A percentile compares a stretch with the other conserved stretches of the same genome.
Evolutionary conservation across 192 early-diverging fungal genomes (phyloP).

Genomic region (Spinellus fusiger): DNA sequence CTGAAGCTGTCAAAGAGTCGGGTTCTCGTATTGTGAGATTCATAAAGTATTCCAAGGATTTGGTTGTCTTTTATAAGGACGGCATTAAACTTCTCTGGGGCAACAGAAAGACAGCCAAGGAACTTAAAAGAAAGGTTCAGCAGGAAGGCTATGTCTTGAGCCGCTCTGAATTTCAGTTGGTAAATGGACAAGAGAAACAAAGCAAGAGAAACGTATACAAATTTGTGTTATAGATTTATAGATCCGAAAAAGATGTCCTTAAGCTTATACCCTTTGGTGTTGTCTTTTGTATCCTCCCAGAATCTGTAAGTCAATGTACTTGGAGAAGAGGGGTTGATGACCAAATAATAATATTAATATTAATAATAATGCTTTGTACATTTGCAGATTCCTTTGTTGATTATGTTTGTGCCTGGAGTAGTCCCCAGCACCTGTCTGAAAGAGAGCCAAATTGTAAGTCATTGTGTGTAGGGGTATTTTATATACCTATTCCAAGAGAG

Average conservation of each 20-base stretch:
- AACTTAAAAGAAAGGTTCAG: slow-evolving; percentile 25
- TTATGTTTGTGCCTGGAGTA: slow-evolving; percentile 43
- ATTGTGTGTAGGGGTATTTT: background rate
- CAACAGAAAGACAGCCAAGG: slow-evolving; percentile 41
- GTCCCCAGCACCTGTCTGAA: slow-evolving; percentile 50
- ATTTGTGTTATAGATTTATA: slow-evolving; percentile 26
- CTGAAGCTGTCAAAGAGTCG: too few species aligned
- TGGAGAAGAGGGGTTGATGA: background rate
- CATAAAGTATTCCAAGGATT: slow-evolving; percentile 35
- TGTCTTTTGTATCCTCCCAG: slow-evolving; percentile 37
- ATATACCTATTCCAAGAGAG: background rate
- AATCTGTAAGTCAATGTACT: slow-evolving; percentile 25
- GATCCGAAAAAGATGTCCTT: slow-evolving; percentile 38
- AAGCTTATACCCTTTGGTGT: slow-evolving; percentile 47
- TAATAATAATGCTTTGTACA: too few species aligned
- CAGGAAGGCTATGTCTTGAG: slow-evolving; percentile 33
- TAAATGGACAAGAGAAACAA: too few species aligned
- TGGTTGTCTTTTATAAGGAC: slow-evolving; percentile 48
- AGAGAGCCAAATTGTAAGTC: slow-evolving; percentile 38
- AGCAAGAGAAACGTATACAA: background rate
- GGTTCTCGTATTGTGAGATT: slow-evolving; percentile 20
- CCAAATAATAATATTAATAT: background rate
- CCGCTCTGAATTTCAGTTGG: background rate
- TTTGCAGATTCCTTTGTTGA: slow-evolving; percentile 47
- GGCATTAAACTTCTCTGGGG: slow-evolving; percentile 45